Evolutionary conservation across 192 early-diverging fungal genomes (phyloP), one percentile per base, ranked within the genome.

Genomic region (Lobosporangium transversale): DNA sequence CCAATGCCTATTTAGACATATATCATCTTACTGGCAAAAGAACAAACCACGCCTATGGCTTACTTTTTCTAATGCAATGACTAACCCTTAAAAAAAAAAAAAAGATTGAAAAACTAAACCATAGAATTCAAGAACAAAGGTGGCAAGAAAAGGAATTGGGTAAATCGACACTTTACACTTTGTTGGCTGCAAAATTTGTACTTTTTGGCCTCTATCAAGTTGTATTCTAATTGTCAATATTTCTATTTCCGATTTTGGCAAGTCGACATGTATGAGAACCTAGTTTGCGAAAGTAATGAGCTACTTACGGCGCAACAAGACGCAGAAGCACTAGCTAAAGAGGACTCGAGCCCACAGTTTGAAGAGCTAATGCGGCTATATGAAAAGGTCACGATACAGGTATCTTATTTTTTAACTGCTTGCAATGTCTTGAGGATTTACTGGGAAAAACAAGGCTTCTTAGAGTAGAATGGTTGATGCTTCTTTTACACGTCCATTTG

Each of bases 31-130:
- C 4, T 4, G 15, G 4, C 18, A 4, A 20, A 20, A 20, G 18
- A 20, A 20, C 21, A 45, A 45, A 20, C 44, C 4, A 14, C 8
- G 14, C 8, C 48, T 17, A 5, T 51, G 8, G 1, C 32, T 62
- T 5, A 24, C 20, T 20, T 18, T 42, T 14, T 52, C 33, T 26
- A 23, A 42, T 42, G 17, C 17, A 42, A 9, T 42, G 9, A 17
- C 40, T 42, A 12, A 12, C 17, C 17, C 9, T 42, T 42, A 42
- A 42, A 9, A 12, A 42, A 42, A 42, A 17, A 42, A 42, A 42
- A 42, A 36, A 75, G 73, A 66, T 76, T n/a, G 73, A 67, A 29
- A 30, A 67, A 8, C 29, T 76, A 18, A 65, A 67, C 6, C 17
- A 62, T 30, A 62, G 24, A 31, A 54, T 76, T 43, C 51, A 62